Evolutionary conservation across 371 early-diverging fungal genomes (phyloP).

Genomic region (Catenaria anguillulae): DNA sequence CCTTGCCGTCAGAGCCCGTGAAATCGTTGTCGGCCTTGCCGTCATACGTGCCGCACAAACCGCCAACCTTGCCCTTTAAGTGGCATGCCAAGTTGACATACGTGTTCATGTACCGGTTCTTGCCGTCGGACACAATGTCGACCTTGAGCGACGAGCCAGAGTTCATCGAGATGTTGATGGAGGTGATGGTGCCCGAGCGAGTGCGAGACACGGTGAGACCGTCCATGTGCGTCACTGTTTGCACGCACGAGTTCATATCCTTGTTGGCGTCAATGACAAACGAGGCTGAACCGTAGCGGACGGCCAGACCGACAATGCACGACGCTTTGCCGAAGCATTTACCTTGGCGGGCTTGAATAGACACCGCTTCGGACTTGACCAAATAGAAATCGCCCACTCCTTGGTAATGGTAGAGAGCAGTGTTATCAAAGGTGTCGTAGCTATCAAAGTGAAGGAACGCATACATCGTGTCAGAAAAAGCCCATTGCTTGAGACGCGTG

Average conservation of each 20-base stretch:
- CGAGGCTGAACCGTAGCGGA: not conserved
- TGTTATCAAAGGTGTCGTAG: no score
- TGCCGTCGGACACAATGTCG: not conserved
- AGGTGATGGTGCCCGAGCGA: not conserved
- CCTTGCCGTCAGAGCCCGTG: not conserved
- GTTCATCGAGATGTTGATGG: not conserved
- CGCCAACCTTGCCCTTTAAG: not conserved
- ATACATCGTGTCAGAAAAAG: no score
- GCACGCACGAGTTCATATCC: not conserved
- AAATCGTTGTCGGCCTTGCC: conserved; percentile 1
- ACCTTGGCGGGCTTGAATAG: not conserved
- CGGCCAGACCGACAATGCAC: not conserved
- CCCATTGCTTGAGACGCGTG: not conserved
- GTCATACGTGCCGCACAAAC: not conserved
- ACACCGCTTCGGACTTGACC: not conserved
- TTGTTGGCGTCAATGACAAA: not conserved
- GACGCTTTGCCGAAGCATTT: not conserved
- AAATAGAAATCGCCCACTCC: not conserved
- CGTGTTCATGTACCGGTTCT: not conserved
- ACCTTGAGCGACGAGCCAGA: not conserved
- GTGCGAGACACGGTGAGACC: not conserved
- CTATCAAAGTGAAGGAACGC: no score
- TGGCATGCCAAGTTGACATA: not conserved
- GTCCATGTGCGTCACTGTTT: not conserved
- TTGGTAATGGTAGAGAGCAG: not conserved